Base-by-base conservation (phyloP, 139 green algal genomes). In the Desmodesmus armatus region DNA sequence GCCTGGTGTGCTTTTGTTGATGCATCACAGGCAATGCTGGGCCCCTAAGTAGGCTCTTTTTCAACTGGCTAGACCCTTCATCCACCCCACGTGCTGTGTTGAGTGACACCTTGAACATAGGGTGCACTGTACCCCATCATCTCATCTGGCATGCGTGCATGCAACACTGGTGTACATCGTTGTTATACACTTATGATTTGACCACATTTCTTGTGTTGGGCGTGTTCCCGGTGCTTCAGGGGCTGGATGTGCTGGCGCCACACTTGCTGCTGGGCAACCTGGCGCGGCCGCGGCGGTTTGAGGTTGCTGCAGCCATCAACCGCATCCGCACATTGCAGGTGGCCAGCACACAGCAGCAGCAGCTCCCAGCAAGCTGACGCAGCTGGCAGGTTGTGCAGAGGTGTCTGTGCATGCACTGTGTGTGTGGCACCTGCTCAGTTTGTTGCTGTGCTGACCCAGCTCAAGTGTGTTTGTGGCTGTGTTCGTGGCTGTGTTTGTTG, bases 281-380 rank as follows among this genome's bases (percentile, higher is more conserved):
- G 58, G 92, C 92, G 0, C 80, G 93, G 3, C 93, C 93, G 5
- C 78, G 93, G 2, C 43, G 73, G 3, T 92, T 94, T 74, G 93
- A 96, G 81, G 41, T 96, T 44, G 93, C 89, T 6, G 93, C 92
- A 44, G 93, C 93, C 2, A 7, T 96, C n/a, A 96, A 96, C 75
- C 72, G 93, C 0, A 74, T 96, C 41, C 86, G 93, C 29, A 91
- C 72, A 1, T 72, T 91, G 2, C 62, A 80, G 21, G 80, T 94
- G 70, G 25, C 60, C 7, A 47, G 44, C 49, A 27, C 23, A 29
- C 43, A 51, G 75, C 51, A 82, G 75, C 76, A 44, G 47, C 53
- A 72, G 21, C 73, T 25, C 17, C 49, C n/a, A 40, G 60, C 15
- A 40, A 7, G n/a, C n/a, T n/a, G n/a, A n/a, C n/a, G n/a, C n/a